These are phyloP conservation scores for Zygoascus hellenicus DNA, from an alignment of 1,139 yeast species.

Conservation along the genomic window DNA sequence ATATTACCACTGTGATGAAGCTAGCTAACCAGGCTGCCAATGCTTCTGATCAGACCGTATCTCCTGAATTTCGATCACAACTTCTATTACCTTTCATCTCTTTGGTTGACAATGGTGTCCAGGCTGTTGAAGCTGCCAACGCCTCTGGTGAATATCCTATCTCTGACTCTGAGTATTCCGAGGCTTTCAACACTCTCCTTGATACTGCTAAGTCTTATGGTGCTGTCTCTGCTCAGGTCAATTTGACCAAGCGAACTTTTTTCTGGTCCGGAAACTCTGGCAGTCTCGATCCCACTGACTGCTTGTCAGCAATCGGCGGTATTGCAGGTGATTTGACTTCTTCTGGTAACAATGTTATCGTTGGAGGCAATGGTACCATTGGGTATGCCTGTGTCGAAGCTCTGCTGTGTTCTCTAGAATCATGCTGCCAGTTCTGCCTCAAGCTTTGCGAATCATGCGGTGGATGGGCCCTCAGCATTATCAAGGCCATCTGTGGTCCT, in stretches of 20 bases:
- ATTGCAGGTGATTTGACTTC: background rate
- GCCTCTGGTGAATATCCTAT: background rate
- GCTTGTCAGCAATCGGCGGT: background rate
- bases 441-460: background rate
- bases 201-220: slow-evolving; percentile 5
- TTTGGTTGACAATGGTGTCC: slow-evolving; percentile 2
- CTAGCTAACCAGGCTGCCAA: background rate
- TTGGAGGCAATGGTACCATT: slow-evolving; percentile 1
- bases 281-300: background rate
- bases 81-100: background rate
- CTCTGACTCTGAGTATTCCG: background rate
- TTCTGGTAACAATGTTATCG: background rate
- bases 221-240: slow-evolving; percentile 1
- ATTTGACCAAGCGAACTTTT: slow-evolving; percentile 4
- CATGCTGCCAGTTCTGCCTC: background rate
- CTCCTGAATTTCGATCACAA: background rate
- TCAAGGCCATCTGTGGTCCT: background rate
- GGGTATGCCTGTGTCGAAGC: slow-evolving; percentile 5
- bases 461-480: background rate
- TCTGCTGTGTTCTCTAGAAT: slow-evolving; percentile 2
- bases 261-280: background rate
- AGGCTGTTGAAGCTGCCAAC: background rate
- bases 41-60: background rate
- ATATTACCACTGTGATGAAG: slow-evolving; percentile 1
- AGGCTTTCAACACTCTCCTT: background rate